phyloP scores from a whole-genome alignment of 495 filamentous ascomycete species.

The Penicillium waksmanii region DNA sequence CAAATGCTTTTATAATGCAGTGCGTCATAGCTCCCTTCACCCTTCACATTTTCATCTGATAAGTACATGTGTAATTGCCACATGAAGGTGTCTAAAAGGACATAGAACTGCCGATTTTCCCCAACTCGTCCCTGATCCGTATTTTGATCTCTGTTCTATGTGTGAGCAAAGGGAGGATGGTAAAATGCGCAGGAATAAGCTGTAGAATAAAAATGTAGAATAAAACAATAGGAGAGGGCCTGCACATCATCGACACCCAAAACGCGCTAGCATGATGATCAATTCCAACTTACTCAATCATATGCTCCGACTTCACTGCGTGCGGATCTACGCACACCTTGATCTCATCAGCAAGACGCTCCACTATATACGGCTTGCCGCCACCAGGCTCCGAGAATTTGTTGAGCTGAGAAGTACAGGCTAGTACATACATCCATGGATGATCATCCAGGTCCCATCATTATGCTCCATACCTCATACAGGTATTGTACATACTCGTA shows the following conservation, averaged over 20 bases:
- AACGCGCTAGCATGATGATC: background rate
- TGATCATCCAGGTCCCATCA: background rate
- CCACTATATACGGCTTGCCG: background rate
- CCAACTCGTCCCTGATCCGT: too few relatives aligned
- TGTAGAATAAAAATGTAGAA: too few relatives aligned
- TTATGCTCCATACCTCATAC: background rate
- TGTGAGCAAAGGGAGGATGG: too few relatives aligned
- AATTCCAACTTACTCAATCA: background rate
- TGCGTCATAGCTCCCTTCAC: slow-evolving; percentile 2
- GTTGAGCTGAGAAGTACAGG: background rate
- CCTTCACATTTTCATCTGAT: too few relatives aligned
- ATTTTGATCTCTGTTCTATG: too few relatives aligned
- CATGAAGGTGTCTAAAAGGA: too few relatives aligned
- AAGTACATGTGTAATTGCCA: too few relatives aligned
- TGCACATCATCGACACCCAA: background rate
- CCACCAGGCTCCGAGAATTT: background rate
- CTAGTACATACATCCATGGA: background rate
- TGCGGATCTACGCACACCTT: background rate
- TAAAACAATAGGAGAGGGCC: too few relatives aligned
- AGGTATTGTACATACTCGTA: background rate
- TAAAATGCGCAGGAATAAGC: too few relatives aligned
- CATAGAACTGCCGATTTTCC: too few relatives aligned
- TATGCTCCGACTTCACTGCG: background rate
- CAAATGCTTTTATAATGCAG: slow-evolving; percentile 12
- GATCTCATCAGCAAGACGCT: background rate